Evolutionary conservation across 2,329 filamentous ascomycete genomes (phyloP), one percentile per base, ranked within the genome.

Genomic region (Emmonsiellopsis sp.): DNA sequence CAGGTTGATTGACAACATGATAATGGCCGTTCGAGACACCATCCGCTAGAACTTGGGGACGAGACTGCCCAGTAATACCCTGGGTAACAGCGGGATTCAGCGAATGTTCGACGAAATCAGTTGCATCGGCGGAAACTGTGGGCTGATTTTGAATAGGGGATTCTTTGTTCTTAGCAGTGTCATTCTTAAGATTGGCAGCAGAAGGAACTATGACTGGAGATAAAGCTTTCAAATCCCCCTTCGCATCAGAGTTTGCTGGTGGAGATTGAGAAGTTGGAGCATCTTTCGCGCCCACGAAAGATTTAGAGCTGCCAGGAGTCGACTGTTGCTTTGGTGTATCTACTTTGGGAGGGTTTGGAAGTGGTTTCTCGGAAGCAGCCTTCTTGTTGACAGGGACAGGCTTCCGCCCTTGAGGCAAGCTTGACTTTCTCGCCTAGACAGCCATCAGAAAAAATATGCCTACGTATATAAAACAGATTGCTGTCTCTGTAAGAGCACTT

Each of bases 331-430:
- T n/a, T 21, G n/a, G 31, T 6, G n/a, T 32, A 6, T 42, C 31
- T 43, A 27, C 13, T 7, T 42, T 48, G 27, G 57, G 57, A n/a
- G 55, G 51, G 32, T 37, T 48, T 37, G 55, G 57, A 37, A 58
- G 53, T 14, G 57, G 55, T 43, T 58, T 58, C 48, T 58, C 57
- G 32, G 53, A 52, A 27, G 55, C 49, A 39, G 42, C 39, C 14
- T 57, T 57, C 31, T 32, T 33, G 32, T 49, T 34, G 43, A 31
- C 21, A 47, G 43, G 42, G 6, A 33, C 42, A 21, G 13, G 14
- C 17, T 36, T 47, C 53, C n/a, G 34, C 34, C 5, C 33, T n/a
- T 34, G 40, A 9, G n/a, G 34, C n/a, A 42, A 21, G 27, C 37
- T 43, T 17, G 46, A 53, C 5, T 50, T 44, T 17, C 32, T 51